These are phyloP conservation scores for Trypethelium eluteriae DNA, from an alignment of 495 filamentous ascomycete species.

Conservation along the genomic window DNA sequence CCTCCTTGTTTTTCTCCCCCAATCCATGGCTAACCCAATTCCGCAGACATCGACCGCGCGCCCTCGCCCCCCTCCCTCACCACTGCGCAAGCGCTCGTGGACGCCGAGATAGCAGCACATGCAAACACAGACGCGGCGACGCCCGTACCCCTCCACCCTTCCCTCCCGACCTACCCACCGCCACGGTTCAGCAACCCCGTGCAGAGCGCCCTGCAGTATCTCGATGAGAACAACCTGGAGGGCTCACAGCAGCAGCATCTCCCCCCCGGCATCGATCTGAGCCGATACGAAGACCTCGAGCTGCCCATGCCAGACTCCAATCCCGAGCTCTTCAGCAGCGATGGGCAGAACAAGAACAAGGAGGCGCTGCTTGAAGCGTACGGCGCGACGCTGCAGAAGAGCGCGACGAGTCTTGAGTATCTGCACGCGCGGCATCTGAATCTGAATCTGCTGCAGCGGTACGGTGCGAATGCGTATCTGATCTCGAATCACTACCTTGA, in stretches of 20 bases:
- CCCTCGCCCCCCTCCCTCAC: slow-evolving; percentile 18
- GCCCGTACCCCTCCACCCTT: slow-evolving; percentile 24
- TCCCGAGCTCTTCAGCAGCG: slow-evolving; percentile 3
- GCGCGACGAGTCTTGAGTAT: slow-evolving; percentile 61
- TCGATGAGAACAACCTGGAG: slow-evolving; percentile 30
- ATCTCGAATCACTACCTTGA: slow-evolving; percentile 74
- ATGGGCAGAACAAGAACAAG: too few relatives aligned
- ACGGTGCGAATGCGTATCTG: slow-evolving; percentile 87
- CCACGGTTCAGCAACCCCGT: slow-evolving; percentile 53
- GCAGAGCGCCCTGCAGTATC: slow-evolving; percentile 47
- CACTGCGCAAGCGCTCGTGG: slow-evolving; percentile 24
- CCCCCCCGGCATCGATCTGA: slow-evolving; percentile 60
- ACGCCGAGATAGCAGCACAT: slow-evolving; percentile 18
- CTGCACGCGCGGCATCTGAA: slow-evolving; percentile 58
- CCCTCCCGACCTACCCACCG: slow-evolving; percentile 30
- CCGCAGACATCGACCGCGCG: slow-evolving; percentile 18
- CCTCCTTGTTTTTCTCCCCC: neutral
- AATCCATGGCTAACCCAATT: neutral
- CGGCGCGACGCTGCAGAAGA: slow-evolving; percentile 31
- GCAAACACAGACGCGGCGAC: slow-evolving; percentile 10
- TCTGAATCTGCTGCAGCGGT: slow-evolving; percentile 64
- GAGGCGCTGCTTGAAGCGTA: slow-evolving; percentile 26
- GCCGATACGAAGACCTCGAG: slow-evolving; percentile 68
- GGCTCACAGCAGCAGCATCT: slow-evolving; percentile 42
- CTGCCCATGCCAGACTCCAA: slow-evolving; percentile 27